phyloP scores from a whole-genome alignment of 139 green algal genomes.

The Chlamydomonas sp. region DNA sequence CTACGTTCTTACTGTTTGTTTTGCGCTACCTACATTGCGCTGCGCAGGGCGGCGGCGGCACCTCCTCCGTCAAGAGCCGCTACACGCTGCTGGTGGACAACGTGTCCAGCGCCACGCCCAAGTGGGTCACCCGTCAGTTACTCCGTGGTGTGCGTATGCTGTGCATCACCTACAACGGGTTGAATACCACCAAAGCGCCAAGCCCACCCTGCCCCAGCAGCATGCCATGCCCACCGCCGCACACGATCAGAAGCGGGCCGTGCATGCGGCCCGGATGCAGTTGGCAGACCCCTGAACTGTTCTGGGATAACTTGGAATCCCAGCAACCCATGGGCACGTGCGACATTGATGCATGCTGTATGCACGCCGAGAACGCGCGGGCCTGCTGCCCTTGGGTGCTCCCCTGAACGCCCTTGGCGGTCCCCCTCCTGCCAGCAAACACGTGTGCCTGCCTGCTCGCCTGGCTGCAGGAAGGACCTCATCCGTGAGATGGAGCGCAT shows the following conservation, averaged over 20 bases:
- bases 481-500: constrained; percentile 26
- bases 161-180: neutral
- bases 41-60: neutral
- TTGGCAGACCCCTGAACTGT: too few relatives aligned
- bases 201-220: neutral
- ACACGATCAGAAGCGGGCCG: too few relatives aligned
- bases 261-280: too few relatives aligned
- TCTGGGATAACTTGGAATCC: too few relatives aligned
- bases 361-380: too few relatives aligned
- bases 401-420: too few relatives aligned
- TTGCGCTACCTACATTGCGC: neutral
- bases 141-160: neutral
- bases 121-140: neutral
- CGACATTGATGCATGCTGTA: too few relatives aligned
- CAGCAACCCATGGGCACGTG: too few relatives aligned
- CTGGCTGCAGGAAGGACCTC: neutral
- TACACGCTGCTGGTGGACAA: constrained; percentile 24
- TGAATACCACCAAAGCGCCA: neutral
- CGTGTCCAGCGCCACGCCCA: constrained; percentile 12
- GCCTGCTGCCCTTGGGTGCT: too few relatives aligned
- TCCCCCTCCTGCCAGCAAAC: too few relatives aligned
- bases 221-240: too few relatives aligned
- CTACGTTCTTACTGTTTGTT: neutral
- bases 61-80: constrained; percentile 2
- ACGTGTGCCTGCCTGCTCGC: neutral